These are phyloP conservation scores for Guillardia theta DNA, from an alignment of 78 protist genomes.

Conservation along the genomic window DNA sequence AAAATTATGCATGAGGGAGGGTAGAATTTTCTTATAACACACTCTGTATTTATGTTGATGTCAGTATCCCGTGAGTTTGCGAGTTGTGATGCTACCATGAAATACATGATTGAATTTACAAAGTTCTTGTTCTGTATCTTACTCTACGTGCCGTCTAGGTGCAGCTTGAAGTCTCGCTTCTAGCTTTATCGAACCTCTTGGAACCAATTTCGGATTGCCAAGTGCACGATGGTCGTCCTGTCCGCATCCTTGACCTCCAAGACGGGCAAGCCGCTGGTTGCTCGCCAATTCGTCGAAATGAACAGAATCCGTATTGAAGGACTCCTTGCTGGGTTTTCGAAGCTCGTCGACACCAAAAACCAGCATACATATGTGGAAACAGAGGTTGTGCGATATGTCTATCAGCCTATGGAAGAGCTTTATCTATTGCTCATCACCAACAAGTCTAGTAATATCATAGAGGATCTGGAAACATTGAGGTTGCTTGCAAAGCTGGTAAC, in stretches of 20 bases:
- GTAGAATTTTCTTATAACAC: no score
- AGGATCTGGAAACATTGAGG: conserved; percentile 91
- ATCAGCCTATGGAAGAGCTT: conserved; percentile 93
- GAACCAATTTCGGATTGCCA: no score
- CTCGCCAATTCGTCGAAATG: conserved; percentile 93
- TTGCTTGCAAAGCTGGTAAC: conserved; percentile 69
- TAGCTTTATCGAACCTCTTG: no score
- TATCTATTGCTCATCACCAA: conserved; percentile 85
- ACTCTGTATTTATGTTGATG: no score
- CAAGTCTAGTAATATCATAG: conserved; percentile 88
- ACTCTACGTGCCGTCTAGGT: no score
- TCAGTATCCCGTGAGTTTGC: no score
- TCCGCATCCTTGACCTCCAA: conserved; percentile 62
- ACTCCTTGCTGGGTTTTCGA: conserved; percentile 91
- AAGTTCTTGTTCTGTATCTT: no score
- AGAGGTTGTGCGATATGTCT: conserved; percentile 75
- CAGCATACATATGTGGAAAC: conserved; percentile 95
- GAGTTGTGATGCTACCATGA: no score
- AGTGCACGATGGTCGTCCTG: neutral
- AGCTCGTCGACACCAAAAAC: conserved; percentile 70
- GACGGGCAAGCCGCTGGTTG: conserved; percentile 69
- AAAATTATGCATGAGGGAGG: no score
- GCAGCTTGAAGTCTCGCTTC: no score
- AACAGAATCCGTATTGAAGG: conserved; percentile 89
- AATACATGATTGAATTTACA: no score